These are phyloP conservation scores for Zarea fungicola DNA, from an alignment of 2,329 filamentous ascomycete species.

Conservation along the genomic window DNA sequence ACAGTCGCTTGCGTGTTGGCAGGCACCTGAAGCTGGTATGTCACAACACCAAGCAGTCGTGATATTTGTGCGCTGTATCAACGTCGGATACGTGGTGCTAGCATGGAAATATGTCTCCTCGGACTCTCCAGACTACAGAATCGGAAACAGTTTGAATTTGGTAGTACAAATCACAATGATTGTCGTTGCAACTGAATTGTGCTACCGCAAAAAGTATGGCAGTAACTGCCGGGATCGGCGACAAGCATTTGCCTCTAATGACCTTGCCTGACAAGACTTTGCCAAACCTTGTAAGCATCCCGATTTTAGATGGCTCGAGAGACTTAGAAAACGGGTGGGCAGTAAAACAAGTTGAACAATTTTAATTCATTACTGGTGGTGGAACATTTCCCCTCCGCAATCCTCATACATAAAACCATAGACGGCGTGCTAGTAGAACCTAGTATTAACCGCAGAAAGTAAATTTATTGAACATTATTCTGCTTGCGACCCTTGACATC, in stretches of 20 bases:
- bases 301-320: conserved; percentile 53
- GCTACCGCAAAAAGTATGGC: conserved; percentile 58
- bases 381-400: not conserved
- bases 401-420: not conserved
- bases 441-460: not conserved
- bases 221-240: conserved; percentile 54
- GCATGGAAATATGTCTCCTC: conserved; percentile 42
- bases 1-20: not conserved
- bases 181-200: conserved; percentile 41
- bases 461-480: conserved; percentile 6
- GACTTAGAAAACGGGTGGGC: not conserved
- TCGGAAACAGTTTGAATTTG: conserved; percentile 67
- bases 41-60: conserved; percentile 26
- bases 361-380: not conserved
- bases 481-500: conserved; percentile 33
- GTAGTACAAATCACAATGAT: conserved; percentile 55
- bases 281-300: conserved; percentile 63
- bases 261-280: conserved; percentile 39
- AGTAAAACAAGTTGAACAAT: not conserved
- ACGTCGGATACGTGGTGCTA: conserved; percentile 9
- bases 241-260: conserved; percentile 45
- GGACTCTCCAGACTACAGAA: conserved; percentile 60
- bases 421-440: not conserved
- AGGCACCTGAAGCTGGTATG: conserved; percentile 26
- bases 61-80: conserved; percentile 50